These are phyloP conservation scores for Entonaema liquescens DNA, from an alignment of 495 filamentous ascomycete genomes.

Conservation along the genomic window DNA sequence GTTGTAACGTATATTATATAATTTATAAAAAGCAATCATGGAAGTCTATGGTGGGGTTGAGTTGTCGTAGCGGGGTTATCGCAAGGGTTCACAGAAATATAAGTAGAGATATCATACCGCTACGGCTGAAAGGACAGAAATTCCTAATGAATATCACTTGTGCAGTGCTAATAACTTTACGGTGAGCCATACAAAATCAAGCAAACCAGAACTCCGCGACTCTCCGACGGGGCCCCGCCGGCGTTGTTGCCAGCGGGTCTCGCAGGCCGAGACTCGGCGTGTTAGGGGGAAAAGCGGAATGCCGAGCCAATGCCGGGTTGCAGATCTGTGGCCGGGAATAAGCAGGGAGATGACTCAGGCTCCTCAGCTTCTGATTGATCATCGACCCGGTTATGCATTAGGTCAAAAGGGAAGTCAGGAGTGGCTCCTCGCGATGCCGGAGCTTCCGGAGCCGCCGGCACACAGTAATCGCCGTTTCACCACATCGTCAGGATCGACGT, in stretches of 20 bases:
- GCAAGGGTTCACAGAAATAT: neutral
- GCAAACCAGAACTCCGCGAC: neutral
- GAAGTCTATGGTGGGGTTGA: neutral
- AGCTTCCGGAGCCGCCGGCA: neutral
- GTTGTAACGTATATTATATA: neutral
- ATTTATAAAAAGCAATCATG: neutral
- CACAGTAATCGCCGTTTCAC: neutral
- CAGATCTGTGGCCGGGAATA: slow-evolving; percentile 8
- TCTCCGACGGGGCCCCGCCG: slow-evolving; percentile 14
- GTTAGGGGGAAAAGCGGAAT: slow-evolving; percentile 25
- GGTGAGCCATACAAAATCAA: neutral
- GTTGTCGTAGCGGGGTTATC: neutral
- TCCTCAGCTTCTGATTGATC: neutral
- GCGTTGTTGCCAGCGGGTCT: slow-evolving; percentile 1
- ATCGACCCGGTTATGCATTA: neutral
- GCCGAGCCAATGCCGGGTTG: slow-evolving; percentile 31
- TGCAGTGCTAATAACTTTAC: neutral
- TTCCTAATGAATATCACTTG: neutral
- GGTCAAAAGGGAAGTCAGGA: neutral
- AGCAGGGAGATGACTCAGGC: neutral
- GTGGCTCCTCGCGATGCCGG: neutral
- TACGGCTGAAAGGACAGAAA: neutral
- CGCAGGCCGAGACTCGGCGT: slow-evolving; percentile 14
- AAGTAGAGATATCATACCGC: neutral
- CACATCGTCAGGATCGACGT: neutral